Evolutionary conservation across 352 stramenopile genomes (phyloP), one percentile per base, ranked within the genome.

Genomic region (Globisporangium parvum): DNA sequence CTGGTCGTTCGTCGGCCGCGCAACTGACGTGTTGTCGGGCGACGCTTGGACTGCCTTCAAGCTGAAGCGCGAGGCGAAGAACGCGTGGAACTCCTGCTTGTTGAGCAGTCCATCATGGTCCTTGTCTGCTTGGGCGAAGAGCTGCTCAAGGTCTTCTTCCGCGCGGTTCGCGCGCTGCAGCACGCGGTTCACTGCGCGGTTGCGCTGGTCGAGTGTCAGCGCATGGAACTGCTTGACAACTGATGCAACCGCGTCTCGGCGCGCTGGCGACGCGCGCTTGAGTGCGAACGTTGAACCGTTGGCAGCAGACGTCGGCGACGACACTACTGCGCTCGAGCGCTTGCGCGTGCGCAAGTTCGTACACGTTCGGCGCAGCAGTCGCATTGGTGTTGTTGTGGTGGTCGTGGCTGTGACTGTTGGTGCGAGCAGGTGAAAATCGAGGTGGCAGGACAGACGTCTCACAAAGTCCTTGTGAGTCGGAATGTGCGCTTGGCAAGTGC

Each of bases 101-200:
- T 68, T 88, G 24, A 91, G 49, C 44, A 88, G 51, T 0, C 80
- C 80, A 60, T 88, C 78, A 18, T 73, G 71, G 55, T 91, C 78
- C 20, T 80, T 84, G 62, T 93, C 77, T 20, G 80, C 82, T 42
- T 86, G 73, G 28, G 67, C 67, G 46, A 92, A 86, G 44, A 87
- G 67, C 18, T 75, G 67, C 18, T 91, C 77, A 23, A 92, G 68
- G 62, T 90, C 73, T 48, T 87, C 72, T 44, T 75, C 77, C 42
- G 58, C 53, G 14, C 51, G 57, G 40, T 61, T 51, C 44, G 70
- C 73, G 26, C 64, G 65, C 24, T 78, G 71, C 15, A 84, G 63
- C 50, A 87, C 73, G 46, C 77, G 69, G 0, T 69, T 68, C 26
- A 88, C 76, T 14, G 71, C 70, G 12, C 65, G 75, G 18, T 78